Conservation (phyloP, 306 rosid species). For the Alnus rubra region DNA sequence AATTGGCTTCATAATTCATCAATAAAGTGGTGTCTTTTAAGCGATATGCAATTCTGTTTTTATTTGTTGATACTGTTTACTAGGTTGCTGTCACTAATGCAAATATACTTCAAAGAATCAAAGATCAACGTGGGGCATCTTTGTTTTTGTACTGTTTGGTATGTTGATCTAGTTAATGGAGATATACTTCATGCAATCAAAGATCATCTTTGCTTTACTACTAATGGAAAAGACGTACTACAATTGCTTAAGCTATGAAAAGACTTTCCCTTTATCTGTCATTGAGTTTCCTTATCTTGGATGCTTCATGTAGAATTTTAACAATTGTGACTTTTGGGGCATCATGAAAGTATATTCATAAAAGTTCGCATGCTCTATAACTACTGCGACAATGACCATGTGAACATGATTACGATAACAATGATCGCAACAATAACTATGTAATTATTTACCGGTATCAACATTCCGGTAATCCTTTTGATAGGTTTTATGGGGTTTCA, state of each 20-base stretch:
- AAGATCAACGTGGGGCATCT: neutral
- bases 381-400: too few relatives aligned
- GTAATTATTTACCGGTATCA: conserved; percentile 4
- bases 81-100: conserved; percentile 11
- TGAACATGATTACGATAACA: neutral
- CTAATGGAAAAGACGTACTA: neutral
- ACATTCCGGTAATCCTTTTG: neutral
- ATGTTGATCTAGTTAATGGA: conserved; percentile 1
- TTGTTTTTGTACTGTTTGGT: neutral
- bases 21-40: neutral
- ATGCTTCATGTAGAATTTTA: conserved; percentile 13
- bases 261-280: neutral
- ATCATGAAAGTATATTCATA: neutral
- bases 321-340: neutral
- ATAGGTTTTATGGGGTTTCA: conserved; percentile 4
- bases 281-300: conserved; percentile 20
- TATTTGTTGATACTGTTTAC: neutral
- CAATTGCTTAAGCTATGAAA: conserved; percentile 1
- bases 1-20: neutral
- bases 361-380: neutral
- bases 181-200: neutral
- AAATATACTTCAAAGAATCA: neutral
- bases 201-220: neutral
- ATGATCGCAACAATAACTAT: neutral
- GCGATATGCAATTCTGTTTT: neutral